Percentiles rank a stretch among this genome's conserved stretches.
These are phyloP conservation scores for Hypoxylon fuscum DNA, from an alignment of 495 filamentous ascomycete genomes.

Conservation along the genomic window DNA sequence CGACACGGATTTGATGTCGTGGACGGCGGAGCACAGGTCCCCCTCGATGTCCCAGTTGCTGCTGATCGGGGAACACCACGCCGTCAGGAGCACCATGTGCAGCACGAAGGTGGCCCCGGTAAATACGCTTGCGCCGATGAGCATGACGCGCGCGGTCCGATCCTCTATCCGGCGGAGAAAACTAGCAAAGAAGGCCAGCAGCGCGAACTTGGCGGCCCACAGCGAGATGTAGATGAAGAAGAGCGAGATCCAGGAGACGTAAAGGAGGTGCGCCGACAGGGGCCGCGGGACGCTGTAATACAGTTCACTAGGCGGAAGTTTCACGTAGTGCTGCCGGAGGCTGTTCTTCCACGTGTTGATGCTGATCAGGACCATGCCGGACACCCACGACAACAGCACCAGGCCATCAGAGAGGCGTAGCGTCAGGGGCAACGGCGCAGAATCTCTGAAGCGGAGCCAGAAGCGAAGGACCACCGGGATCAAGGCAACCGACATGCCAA, in stretches of 20 bases:
- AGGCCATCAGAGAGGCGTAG: constrained; percentile 44
- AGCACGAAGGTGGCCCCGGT: constrained; percentile 44
- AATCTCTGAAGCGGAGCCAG: constrained; percentile 38
- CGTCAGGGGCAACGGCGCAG: constrained; percentile 9
- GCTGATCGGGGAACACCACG: constrained; percentile 46
- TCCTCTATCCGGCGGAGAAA: constrained; percentile 39
- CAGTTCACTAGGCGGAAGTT: constrained; percentile 30
- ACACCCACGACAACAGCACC: constrained; percentile 46
- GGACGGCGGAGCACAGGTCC: constrained; percentile 47
- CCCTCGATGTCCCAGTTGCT: constrained; percentile 44
- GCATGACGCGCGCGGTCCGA: constrained; percentile 23
- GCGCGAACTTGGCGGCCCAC: constrained; percentile 46
- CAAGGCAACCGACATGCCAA: constrained; percentile 44
- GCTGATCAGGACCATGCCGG: constrained; percentile 44
- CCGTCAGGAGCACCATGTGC: constrained; percentile 45
- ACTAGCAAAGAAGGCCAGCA: constrained; percentile 47
- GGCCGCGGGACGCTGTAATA: constrained; percentile 24
- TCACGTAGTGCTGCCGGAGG: constrained; percentile 37
- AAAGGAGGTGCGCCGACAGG: constrained; percentile 23
- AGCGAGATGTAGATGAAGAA: constrained; percentile 51
- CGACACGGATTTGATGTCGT: constrained; percentile 44
- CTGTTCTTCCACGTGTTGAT: constrained; percentile 51
- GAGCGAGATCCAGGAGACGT: constrained; percentile 50
- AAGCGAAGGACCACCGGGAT: constrained; percentile 45
- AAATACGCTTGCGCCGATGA: constrained; percentile 37